These are phyloP conservation scores for Trichopus zeylanicus DNA, from an alignment of 116 monocot genomes.

Conservation along the genomic window DNA sequence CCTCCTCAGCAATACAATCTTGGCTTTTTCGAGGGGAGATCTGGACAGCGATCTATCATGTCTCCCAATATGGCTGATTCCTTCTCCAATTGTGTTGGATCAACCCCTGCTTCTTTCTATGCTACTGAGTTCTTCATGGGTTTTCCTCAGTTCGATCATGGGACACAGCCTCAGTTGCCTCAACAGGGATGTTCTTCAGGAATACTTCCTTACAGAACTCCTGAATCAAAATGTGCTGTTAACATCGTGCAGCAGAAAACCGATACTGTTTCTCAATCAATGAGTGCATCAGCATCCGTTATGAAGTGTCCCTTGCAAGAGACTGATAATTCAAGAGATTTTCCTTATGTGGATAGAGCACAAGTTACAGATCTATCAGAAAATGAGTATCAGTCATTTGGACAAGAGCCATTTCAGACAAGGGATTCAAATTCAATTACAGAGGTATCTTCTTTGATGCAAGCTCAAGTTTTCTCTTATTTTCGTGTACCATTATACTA, in stretches of 20 bases:
- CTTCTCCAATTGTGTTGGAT: conserved; percentile 14
- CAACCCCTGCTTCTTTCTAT: conserved; percentile 23
- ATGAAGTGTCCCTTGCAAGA: conserved; percentile 15
- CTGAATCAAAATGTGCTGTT: background rate
- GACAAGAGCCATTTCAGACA: too few relatives aligned
- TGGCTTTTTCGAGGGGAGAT: background rate
- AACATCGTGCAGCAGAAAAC: conserved; percentile 1
- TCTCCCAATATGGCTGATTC: background rate
- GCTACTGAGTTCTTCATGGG: conserved; percentile 25
- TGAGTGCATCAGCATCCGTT: conserved; percentile 17
- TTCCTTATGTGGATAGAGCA: conserved; percentile 1
- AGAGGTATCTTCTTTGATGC: too few relatives aligned
- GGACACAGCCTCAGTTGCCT: too few relatives aligned
- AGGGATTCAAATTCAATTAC: too few relatives aligned
- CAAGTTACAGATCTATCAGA: conserved; percentile 3
- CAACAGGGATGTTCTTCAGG: conserved; percentile 6
- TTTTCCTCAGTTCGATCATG: conserved; percentile 19
- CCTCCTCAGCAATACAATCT: too few relatives aligned
- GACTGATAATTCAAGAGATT: conserved; percentile 6
- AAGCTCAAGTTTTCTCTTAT: too few relatives aligned
- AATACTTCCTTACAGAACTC: background rate
- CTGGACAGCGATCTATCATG: background rate
- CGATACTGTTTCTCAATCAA: background rate
- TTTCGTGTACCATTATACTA: too few relatives aligned
- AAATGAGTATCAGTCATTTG: conserved; percentile 2